Evolutionary conservation across 1,284 basidiomycete species (phyloP), one percentile per base, ranked within the genome.

Genomic region (Sanguinoderma infundibulare): DNA sequence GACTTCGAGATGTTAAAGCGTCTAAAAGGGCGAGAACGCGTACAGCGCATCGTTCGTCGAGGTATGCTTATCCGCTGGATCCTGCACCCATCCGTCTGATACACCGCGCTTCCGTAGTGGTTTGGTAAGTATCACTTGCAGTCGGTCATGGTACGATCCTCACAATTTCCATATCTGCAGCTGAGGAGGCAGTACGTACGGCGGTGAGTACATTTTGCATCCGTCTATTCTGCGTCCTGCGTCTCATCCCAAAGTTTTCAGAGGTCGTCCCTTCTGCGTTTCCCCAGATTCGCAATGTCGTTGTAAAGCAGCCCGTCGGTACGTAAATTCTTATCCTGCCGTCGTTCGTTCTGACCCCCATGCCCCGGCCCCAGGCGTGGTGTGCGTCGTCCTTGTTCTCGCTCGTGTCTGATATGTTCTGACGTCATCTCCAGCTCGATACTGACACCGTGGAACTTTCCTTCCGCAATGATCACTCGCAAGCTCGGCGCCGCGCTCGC

Each of bases 291-390:
- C 88, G 96, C 55, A 97, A 97, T 73, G 77, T 98, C 20, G 91
- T 94, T n/a, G 89, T 98, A 69, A 96, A 96, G 77, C 96, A 99
- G 75, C 96, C 96, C 6, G 80, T 98, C 63, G 96, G 96, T 89
- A 67, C 67, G 83, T 75, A 35, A 17, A 26, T 44, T 17, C n/a
- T 14, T 30, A 6, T 54, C 9, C 24, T 22, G 35, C 26, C 17
- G n/a, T 46, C 36, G 54, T 62, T 59, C n/a, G 51, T 54, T 22
- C 24, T 51, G 24, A 5, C 34, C 24, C 12, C 2, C 4, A 42
- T 49, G 2, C n/a, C 35, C 38, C 53, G 15, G 26, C 15, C 2
- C 32, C 63, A 86, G 85, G 86, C 67, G 86, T 87, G 42, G 86
- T 87, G 86, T 87, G 76, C 53, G 83, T 77, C 15, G 12, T 32